Conservation (phyloP, 23 red algal species). For the Gracilariopsis chorda region DNA sequence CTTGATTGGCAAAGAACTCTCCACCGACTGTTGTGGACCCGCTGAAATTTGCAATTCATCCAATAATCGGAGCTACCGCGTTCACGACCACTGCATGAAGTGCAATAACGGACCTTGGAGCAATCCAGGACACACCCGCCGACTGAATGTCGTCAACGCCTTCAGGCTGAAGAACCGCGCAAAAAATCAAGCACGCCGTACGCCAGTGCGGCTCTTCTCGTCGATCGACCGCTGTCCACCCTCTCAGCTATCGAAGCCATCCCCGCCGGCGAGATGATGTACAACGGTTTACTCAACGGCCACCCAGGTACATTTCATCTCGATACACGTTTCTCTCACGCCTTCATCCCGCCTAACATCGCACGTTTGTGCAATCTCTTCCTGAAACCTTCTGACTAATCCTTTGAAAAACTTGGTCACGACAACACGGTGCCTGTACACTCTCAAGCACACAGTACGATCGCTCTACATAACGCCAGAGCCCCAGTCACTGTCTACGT, state of each 20-base stretch:
- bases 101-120: not conserved
- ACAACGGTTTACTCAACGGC: not conserved
- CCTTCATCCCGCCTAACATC: not conserved
- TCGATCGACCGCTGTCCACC: not conserved
- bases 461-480: not conserved
- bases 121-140: not conserved
- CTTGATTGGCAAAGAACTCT: too few relatives aligned
- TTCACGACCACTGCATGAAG: not conserved
- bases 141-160: not conserved
- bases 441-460: not conserved
- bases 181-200: not conserved
- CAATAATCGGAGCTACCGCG: too few relatives aligned
- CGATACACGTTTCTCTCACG: not conserved
- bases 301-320: not conserved
- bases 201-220: not conserved
- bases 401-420: too few relatives aligned
- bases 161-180: not conserved
- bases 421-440: not conserved
- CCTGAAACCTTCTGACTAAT: too few relatives aligned
- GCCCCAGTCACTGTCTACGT: not conserved
- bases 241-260: not conserved
- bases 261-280: not conserved
- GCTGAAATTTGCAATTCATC: too few relatives aligned
- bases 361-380: not conserved
- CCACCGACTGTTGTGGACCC: too few relatives aligned